Percentiles rank a stretch among this genome's conserved stretches.
phyloP scores from a whole-genome alignment of 768 basidiomycete genomes.

The Russula dissimulans region DNA sequence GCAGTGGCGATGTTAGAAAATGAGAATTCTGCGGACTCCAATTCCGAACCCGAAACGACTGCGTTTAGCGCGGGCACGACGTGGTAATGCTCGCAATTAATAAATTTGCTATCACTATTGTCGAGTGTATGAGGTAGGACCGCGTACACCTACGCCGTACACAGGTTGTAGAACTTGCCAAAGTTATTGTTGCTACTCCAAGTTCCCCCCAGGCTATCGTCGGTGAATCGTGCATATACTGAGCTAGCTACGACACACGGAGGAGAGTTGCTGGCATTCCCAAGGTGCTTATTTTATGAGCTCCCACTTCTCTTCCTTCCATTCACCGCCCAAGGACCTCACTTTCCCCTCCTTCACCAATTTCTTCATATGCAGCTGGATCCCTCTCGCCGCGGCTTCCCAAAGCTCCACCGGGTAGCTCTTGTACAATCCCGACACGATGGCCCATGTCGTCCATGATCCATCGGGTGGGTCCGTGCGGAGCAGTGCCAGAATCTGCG shows the following conservation, averaged over 20 bases:
- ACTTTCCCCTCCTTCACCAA: conserved; percentile 57
- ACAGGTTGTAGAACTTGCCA: no score
- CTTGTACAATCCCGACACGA: conserved; percentile 61
- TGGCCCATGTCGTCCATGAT: conserved; percentile 53
- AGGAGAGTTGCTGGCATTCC: background rate
- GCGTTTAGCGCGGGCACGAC: no score
- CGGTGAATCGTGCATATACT: background rate
- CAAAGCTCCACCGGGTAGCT: conserved; percentile 62
- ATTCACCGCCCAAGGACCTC: conserved; percentile 40
- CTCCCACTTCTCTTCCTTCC: conserved; percentile 42
- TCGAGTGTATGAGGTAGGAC: no score
- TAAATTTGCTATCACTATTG: no score
- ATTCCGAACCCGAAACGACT: no score
- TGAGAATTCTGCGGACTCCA: no score
- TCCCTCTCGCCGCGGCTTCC: conserved; percentile 59
- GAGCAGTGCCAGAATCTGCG: conserved; percentile 56
- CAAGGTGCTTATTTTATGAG: conserved; percentile 10
- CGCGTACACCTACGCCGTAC: no score
- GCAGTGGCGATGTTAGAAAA: no score
- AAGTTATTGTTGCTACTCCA: no score
- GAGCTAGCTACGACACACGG: background rate
- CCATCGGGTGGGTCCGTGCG: conserved; percentile 27
- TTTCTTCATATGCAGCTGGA: conserved; percentile 67
- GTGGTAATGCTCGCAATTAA: no score
- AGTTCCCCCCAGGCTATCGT: background rate